Percentiles rank a stretch among this genome's conserved stretches.
phyloP scores from a whole-genome alignment of 2,329 filamentous ascomycete species.

The Tympanopsis confertula region DNA sequence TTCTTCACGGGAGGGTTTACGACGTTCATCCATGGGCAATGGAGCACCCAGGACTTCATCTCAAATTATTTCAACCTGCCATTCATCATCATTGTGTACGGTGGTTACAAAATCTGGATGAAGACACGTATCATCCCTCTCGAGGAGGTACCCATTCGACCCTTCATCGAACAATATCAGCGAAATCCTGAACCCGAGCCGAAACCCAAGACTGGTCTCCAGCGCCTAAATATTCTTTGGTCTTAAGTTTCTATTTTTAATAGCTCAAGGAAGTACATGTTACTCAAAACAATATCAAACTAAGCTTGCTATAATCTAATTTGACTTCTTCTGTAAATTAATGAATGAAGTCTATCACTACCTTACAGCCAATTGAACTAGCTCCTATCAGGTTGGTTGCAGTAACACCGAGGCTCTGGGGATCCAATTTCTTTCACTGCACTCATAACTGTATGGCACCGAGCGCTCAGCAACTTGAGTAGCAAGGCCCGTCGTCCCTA shows the following conservation, averaged over 20 bases:
- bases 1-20: conserved; percentile 4
- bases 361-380: no score
- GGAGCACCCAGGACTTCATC: conserved; percentile 12
- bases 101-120: conserved; percentile 11
- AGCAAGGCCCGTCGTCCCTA: no score
- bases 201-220: conserved; percentile 8
- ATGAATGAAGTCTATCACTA: no score
- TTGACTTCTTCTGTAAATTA: no score
- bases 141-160: conserved; percentile 10
- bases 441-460: no score
- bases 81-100: conserved; percentile 11
- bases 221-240: conserved; percentile 14
- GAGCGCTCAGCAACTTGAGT: no score
- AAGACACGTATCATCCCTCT: conserved; percentile 12
- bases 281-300: no score
- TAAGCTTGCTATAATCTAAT: no score
- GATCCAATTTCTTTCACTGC: no score
- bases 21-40: conserved; percentile 3
- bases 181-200: conserved; percentile 10
- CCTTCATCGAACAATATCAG: conserved; percentile 13
- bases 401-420: no score
- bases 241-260: conserved; percentile 5
- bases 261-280: no score
- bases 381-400: no score
- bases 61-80: conserved; percentile 15